These are phyloP conservation scores for Phytophthora megakarya DNA, from an alignment of 352 stramenopile species.

Conservation along the genomic window DNA sequence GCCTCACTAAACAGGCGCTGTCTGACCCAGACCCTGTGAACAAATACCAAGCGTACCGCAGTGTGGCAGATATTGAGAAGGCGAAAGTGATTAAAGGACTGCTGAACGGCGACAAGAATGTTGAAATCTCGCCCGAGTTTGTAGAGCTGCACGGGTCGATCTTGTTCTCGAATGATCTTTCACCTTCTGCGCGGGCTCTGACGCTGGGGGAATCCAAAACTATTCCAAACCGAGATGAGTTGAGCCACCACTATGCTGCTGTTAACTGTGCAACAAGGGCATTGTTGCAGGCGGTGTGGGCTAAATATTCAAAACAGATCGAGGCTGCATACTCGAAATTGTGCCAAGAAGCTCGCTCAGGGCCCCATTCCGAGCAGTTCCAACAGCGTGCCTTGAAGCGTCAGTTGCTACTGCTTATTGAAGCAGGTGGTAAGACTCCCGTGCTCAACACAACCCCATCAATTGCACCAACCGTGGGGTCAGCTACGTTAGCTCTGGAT, in stretches of 20 bases:
- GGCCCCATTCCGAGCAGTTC: slow-evolving; percentile 74
- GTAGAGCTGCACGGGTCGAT: slow-evolving; percentile 69
- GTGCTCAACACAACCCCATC: slow-evolving; percentile 48
- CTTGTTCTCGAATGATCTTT: slow-evolving; percentile 70
- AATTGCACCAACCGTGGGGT: slow-evolving; percentile 49
- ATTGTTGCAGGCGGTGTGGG: slow-evolving; percentile 72
- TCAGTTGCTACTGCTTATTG: slow-evolving; percentile 69
- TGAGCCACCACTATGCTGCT: slow-evolving; percentile 74
- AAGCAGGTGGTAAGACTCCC: slow-evolving; percentile 52
- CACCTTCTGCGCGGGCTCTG: slow-evolving; percentile 62
- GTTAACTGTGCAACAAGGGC: slow-evolving; percentile 67
- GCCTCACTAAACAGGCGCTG: slow-evolving; percentile 67
- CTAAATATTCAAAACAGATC: slow-evolving; percentile 65
- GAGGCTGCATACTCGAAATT: slow-evolving; percentile 65
- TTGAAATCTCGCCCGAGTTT: slow-evolving; percentile 63
- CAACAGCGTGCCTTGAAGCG: slow-evolving; percentile 71
- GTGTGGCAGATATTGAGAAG: slow-evolving; percentile 72
- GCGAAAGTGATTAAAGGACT: slow-evolving; percentile 71
- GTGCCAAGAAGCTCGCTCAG: slow-evolving; percentile 40
- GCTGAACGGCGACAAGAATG: slow-evolving; percentile 47
- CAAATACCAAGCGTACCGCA: slow-evolving; percentile 78
- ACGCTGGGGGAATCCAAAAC: slow-evolving; percentile 63
- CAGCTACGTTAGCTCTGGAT: slow-evolving; percentile 56
- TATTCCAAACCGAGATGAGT: slow-evolving; percentile 61
- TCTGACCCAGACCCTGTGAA: slow-evolving; percentile 77